Evolutionary conservation across 192 early-diverging fungal species (phyloP), one percentile per base, ranked within the genome.

Genomic region (Entomortierella parvispora): DNA sequence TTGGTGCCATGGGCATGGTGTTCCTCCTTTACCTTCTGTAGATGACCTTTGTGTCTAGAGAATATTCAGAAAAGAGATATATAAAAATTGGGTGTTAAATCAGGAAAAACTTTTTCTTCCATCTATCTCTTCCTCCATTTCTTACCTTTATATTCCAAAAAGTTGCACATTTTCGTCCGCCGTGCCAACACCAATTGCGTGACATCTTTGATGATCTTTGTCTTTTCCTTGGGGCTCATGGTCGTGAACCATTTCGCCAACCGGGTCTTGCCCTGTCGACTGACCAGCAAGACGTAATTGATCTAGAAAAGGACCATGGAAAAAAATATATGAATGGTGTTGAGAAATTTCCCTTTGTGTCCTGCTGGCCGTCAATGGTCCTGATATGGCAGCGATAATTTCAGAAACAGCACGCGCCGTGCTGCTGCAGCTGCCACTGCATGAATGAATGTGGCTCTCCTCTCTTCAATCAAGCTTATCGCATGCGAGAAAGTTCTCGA

Each of bases 101-200:
- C n/a, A n/a, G n/a, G n/a, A n/a, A n/a, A n/a, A n/a, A n/a, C n/a
- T n/a, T n/a, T n/a, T n/a, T n/a, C n/a, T n/a, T n/a, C n/a, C n/a
- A n/a, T n/a, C n/a, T n/a, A n/a, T n/a, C n/a, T n/a, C n/a, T n/a
- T n/a, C n/a, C n/a, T n/a, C n/a, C n/a, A n/a, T n/a, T n/a, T n/a
- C n/a, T n/a, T 71, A 88, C 91, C 93, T 86, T 96, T 96, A 81
- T 96, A 96, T 82, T 99, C 97, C 57, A 99, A 83, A 67, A 99
- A 96, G 76, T 99, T 99, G 84, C 96, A 98, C 93, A 98, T 97
- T 81, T 96, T 96, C 4, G 95, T 89, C 68, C 91, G 87, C 63
- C 97, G 87, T 48, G 92, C 82, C 8, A 97, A 83, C 0, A 98
- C 97, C 20, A 95, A 89, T 64, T 93, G 91, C 33, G 91, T 93